phyloP scores from a whole-genome alignment of 2,329 filamentous ascomycete species.

The Emericellopsis atlantica region DNA sequence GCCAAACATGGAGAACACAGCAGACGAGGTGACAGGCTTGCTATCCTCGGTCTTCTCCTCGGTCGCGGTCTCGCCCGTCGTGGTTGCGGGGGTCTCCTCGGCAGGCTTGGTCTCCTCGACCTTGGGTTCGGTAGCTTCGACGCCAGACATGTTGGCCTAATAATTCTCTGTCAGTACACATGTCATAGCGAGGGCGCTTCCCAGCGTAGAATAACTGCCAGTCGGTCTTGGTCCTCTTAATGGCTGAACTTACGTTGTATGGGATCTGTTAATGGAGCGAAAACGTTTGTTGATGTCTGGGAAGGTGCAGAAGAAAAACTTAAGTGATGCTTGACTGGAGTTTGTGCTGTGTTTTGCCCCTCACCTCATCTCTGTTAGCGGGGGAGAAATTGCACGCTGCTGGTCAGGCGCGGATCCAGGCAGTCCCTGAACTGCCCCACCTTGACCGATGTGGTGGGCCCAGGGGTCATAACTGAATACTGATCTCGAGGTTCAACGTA shows the following conservation, averaged over 20 bases:
- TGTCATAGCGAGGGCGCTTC: no score
- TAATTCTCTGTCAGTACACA: no score
- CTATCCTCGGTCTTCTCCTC: slow-evolving; percentile 12
- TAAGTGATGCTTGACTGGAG: background rate
- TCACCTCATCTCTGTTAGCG: slow-evolving; percentile 1
- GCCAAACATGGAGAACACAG: slow-evolving; percentile 97
- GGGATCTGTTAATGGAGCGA: no score
- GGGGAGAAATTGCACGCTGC: slow-evolving; percentile 2
- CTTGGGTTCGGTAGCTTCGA: slow-evolving; percentile 41
- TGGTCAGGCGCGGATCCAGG: no score
- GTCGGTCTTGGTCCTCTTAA: no score
- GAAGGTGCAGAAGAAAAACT: background rate
- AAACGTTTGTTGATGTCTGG: no score
- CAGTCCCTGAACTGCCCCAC: no score
- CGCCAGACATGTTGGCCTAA: slow-evolving; percentile 29
- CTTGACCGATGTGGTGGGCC: no score
- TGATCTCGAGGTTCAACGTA: no score
- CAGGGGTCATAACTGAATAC: no score
- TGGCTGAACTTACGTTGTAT: no score
- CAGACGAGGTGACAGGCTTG: slow-evolving; percentile 40
- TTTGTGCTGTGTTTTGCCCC: slow-evolving; percentile 1
- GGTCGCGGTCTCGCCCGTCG: slow-evolving; percentile 6
- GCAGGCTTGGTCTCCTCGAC: slow-evolving; percentile 31
- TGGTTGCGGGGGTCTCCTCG: slow-evolving; percentile 5
- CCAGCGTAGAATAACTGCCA: no score